Conservation (phyloP, 1,284 basidiomycete genomes). For the Veloboletus limbatus region DNA sequence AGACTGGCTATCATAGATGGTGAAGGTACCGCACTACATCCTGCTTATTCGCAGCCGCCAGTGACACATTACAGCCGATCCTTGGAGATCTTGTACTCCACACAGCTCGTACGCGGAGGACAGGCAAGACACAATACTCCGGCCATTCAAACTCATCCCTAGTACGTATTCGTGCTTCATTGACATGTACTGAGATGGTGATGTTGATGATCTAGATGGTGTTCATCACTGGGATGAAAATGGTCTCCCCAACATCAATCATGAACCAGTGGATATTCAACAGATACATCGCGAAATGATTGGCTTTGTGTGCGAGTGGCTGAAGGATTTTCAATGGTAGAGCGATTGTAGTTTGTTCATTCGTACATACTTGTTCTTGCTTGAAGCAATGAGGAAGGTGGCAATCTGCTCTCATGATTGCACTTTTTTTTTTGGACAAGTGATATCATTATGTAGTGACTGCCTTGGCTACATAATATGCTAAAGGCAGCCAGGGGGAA, state of each 20-base stretch:
- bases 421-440: no score
- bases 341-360: neutral
- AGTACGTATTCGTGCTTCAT: constrained; percentile 42
- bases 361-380: neutral
- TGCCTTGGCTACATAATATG: no score
- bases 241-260: constrained; percentile 60
- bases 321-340: constrained; percentile 55
- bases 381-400: no score
- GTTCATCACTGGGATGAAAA: constrained; percentile 94
- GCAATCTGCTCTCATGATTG: no score
- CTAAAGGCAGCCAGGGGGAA: no score
- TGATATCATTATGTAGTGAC: no score
- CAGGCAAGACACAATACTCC: constrained; percentile 67
- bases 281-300: constrained; percentile 82
- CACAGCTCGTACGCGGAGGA: constrained; percentile 75
- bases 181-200: constrained; percentile 1
- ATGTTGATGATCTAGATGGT: constrained; percentile 46
- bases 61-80: constrained; percentile 58
- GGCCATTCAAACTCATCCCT: constrained; percentile 89
- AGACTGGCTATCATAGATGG: constrained; percentile 86
- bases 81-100: constrained; percentile 87
- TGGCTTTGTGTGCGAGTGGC: constrained; percentile 79
- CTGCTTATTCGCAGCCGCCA: neutral
- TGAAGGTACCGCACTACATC: constrained; percentile 48
- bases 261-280: constrained; percentile 78